Conservation (phyloP, 1,284 basidiomycete genomes). For the Cryptococcus maquisensis region DNA sequence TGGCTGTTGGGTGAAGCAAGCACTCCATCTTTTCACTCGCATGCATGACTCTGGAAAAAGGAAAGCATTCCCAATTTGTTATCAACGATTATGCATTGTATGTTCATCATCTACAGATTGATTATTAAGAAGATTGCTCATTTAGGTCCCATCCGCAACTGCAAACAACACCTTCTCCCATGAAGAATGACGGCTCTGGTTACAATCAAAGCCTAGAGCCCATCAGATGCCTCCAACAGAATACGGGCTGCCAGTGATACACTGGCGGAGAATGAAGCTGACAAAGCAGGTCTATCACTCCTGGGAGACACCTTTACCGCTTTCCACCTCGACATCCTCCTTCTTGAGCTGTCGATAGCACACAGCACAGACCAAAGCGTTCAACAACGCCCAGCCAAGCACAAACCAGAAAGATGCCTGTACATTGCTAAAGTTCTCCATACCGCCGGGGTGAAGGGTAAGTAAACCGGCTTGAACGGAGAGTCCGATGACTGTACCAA, state of each 20-base stretch:
- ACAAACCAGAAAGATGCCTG: conserved; percentile 41
- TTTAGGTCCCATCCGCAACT: too few species aligned
- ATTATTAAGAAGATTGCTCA: too few species aligned
- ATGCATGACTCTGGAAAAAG: too few species aligned
- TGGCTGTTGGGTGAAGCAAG: background rate
- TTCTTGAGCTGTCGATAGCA: conserved; percentile 23
- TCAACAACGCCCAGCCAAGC: conserved; percentile 39
- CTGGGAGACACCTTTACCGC: background rate
- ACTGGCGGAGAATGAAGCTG: too few species aligned
- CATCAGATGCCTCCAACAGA: too few species aligned
- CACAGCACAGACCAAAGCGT: conserved; percentile 28
- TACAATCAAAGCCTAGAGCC: too few species aligned
- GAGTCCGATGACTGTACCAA: conserved; percentile 39
- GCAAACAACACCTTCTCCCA: too few species aligned
- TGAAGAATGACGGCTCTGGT: too few species aligned
- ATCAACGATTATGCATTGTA: too few species aligned
- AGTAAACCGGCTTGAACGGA: conserved; percentile 44
- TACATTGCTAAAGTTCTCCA: conserved; percentile 36
- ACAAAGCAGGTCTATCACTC: background rate
- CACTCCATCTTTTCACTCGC: background rate
- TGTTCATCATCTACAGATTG: too few species aligned
- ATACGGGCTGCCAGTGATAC: too few species aligned
- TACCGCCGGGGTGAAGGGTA: conserved; percentile 33
- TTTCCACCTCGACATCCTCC: background rate
- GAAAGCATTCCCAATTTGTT: too few species aligned